Base-by-base conservation (phyloP, 2,329 filamentous ascomycete genomes). In the Aspergillus viridinutans region DNA sequence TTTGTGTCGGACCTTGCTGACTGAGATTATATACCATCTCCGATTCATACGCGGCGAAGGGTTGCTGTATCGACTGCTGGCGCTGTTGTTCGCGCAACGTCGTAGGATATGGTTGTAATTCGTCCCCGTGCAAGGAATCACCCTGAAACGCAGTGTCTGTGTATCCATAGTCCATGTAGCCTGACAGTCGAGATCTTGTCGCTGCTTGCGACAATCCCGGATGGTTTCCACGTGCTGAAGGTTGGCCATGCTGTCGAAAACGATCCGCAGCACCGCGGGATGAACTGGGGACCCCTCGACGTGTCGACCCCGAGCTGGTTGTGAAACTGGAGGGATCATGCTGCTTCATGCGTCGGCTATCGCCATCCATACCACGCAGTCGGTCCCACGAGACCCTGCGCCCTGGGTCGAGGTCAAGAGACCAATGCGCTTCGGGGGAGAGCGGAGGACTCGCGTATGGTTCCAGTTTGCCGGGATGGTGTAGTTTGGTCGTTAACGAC, bases 21-120 rank as follows among this genome's bases (percentile, higher is more conserved):
- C 82, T 79, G 68, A 92, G 88, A 77, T 86, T 87, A 80, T 95
- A 95, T 83, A 94, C 87, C 78, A 93, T 85, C 61, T 84, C 84
- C 55, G 84, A 78, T 54, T 86, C 80, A 66, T 85, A 86, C 62
- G 78, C 76, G 54, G 75, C 68, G 67, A 81, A 81, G 58, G 77
- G 74, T 60, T 76, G 75, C 57, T 70, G 73, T 26, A 59, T 54
- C 47, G 52, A 47, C 50, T 53, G 80, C 64, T 82, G 80, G 59
- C 86, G 85, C 63, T 65, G 62, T 20, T 69, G 70, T 45, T 69
- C 66, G 83, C 58, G 80, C 78, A 73, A 90, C 91, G 66, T 86
- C 86, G 84, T 77, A 67, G 83, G 83, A 73, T 90, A 89, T 60
- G 60, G 55, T 58, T 86, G 80, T 73, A 92, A 81, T 60, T 84